phyloP scores from a whole-genome alignment of 352 stramenopile genomes.

The Peronospora farinosa region DNA sequence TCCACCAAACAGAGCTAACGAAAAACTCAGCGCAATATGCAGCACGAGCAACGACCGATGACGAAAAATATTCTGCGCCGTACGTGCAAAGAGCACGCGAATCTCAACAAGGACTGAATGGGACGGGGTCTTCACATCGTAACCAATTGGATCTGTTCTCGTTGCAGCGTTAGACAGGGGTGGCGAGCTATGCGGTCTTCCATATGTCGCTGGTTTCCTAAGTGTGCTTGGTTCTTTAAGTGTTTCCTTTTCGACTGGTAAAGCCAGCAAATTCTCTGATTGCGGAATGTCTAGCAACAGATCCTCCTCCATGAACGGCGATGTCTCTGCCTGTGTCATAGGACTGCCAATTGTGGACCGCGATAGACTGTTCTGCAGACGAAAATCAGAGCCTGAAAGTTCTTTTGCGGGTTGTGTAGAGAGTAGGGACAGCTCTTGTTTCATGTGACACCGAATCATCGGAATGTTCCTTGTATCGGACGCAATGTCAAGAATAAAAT shows the following conservation, averaged over 20 bases:
- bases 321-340: slow-evolving; percentile 29
- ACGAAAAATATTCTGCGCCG: slow-evolving; percentile 63
- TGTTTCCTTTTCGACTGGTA: slow-evolving; percentile 11
- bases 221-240: slow-evolving; percentile 12
- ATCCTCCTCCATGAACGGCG: slow-evolving; percentile 54
- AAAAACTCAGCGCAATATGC: slow-evolving; percentile 51
- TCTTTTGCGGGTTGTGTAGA: slow-evolving; percentile 6
- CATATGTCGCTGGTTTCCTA: slow-evolving; percentile 17
- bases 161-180: slow-evolving; percentile 6
- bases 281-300: slow-evolving; percentile 41
- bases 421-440: slow-evolving; percentile 22
- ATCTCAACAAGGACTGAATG: slow-evolving; percentile 55
- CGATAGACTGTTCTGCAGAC: slow-evolving; percentile 17
- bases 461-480: slow-evolving; percentile 56
- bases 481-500: slow-evolving; percentile 77
- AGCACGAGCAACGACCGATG: slow-evolving; percentile 64
- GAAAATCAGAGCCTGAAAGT: slow-evolving; percentile 1
- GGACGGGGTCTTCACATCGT: slow-evolving; percentile 12
- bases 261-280: slow-evolving; percentile 30
- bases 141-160: slow-evolving; percentile 4
- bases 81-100: slow-evolving; percentile 63
- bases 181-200: slow-evolving; percentile 24
- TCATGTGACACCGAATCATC: slow-evolving; percentile 47
- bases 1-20: slow-evolving; percentile 55
- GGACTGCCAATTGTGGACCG: slow-evolving; percentile 32